Evolutionary conservation across 805 yeast species (phyloP).

Genomic region (Wickerhamomyces alni): DNA sequence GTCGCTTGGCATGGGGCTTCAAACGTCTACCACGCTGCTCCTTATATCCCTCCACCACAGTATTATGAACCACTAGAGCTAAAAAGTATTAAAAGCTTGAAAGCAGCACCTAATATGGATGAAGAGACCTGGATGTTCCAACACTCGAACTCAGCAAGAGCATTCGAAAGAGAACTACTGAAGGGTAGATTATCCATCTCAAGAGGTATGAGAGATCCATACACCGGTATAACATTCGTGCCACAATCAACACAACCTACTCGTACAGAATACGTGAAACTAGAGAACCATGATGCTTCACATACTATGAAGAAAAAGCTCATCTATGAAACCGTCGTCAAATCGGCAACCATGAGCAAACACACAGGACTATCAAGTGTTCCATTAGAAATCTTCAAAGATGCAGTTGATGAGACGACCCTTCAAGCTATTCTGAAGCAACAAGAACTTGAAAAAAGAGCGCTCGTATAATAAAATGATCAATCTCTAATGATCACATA

Average conservation of each 20-base stretch:
- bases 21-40: slow-evolving; percentile 27
- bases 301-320: slow-evolving; percentile 26
- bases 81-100: slow-evolving; percentile 18
- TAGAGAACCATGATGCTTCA: slow-evolving; percentile 22
- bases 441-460: slow-evolving; percentile 27
- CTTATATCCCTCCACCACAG: slow-evolving; percentile 10
- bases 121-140: slow-evolving; percentile 83
- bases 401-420: slow-evolving; percentile 49
- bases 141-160: slow-evolving; percentile 72
- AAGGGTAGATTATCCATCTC: slow-evolving; percentile 49
- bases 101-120: slow-evolving; percentile 26
- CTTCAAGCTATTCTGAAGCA: slow-evolving; percentile 58
- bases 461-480: not conserved
- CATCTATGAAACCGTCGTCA: slow-evolving; percentile 40
- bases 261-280: slow-evolving; percentile 19
- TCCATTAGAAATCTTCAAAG: slow-evolving; percentile 52
- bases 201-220: slow-evolving; percentile 69
- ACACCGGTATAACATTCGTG: slow-evolving; percentile 74
- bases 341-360: slow-evolving; percentile 40
- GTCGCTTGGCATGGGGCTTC: slow-evolving; percentile 49
- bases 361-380: slow-evolving; percentile 64
- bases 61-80: slow-evolving; percentile 17
- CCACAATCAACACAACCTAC: slow-evolving; percentile 75
- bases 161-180: slow-evolving; percentile 57
- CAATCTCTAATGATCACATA: no score